These are phyloP conservation scores for Terfezia claveryi DNA, from an alignment of 495 filamentous ascomycete species.

Conservation along the genomic window DNA sequence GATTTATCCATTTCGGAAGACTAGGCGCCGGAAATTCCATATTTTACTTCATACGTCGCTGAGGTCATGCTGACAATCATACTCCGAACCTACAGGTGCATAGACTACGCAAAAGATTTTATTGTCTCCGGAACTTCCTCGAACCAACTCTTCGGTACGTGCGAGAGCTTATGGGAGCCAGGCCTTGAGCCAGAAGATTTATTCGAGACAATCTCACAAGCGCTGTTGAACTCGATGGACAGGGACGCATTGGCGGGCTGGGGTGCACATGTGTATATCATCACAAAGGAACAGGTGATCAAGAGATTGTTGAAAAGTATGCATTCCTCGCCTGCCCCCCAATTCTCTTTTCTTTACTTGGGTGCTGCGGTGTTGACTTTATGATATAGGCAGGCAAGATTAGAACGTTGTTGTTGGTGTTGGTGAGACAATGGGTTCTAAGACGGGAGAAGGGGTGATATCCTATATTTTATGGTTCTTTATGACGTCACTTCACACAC, in stretches of 20 bases:
- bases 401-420: no score
- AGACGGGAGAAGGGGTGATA: no score
- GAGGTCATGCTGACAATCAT: background rate
- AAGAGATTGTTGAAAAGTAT: constrained; percentile 87
- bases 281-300: constrained; percentile 98
- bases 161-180: constrained; percentile 95
- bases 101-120: constrained; percentile 98
- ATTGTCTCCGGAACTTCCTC: constrained; percentile 91
- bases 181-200: constrained; percentile 79
- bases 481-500: no score
- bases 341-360: no score
- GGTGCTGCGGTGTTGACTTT: no score
- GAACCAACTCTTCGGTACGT: constrained; percentile 95
- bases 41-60: background rate
- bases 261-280: constrained; percentile 96
- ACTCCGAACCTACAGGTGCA: constrained; percentile 32
- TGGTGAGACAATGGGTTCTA: no score
- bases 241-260: constrained; percentile 90
- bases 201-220: constrained; percentile 95
- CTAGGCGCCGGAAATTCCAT: no score
- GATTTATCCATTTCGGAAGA: no score
- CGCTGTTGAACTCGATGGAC: constrained; percentile 88
- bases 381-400: no score
- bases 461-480: no score
- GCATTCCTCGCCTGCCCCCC: background rate